Percentiles rank a stretch among this genome's conserved stretches.
These are phyloP conservation scores for Mycosarcoma mackinlayi DNA, from an alignment of 1,284 basidiomycete species.

Conservation along the genomic window DNA sequence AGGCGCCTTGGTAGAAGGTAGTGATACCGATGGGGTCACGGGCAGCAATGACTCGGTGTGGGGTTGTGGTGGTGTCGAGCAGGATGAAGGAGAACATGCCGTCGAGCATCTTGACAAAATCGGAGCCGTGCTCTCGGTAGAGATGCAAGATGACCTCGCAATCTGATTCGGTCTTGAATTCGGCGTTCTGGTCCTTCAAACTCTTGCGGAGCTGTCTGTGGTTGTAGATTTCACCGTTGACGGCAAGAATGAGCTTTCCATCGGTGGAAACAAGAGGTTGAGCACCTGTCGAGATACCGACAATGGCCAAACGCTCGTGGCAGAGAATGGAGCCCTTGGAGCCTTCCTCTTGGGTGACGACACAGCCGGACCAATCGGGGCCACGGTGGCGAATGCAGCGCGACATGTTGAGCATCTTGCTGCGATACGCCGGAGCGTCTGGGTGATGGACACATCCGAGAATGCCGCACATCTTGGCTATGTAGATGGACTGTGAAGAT, in stretches of 20 bases:
- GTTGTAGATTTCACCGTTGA: constrained; percentile 99
- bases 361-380: constrained; percentile 68
- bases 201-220: constrained; percentile 83
- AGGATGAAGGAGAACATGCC: constrained; percentile 99
- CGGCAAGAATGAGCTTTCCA: constrained; percentile 84
- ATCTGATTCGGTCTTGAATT: constrained; percentile 97
- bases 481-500: neutral
- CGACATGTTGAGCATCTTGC: constrained; percentile 66
- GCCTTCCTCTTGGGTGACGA: constrained; percentile 57
- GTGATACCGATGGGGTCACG: constrained; percentile 98
- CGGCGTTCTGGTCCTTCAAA: constrained; percentile 74
- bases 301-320: constrained; percentile 81
- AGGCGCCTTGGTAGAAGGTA: constrained; percentile 96
- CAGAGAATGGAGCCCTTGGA: constrained; percentile 67
- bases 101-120: constrained; percentile 76
- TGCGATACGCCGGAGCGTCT: constrained; percentile 63
- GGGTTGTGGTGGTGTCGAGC: constrained; percentile 89
- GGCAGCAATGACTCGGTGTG: constrained; percentile 90
- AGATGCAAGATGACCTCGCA: constrained; percentile 90
- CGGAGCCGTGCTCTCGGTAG: constrained; percentile 68
- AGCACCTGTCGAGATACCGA: constrained; percentile 97
- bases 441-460: constrained; percentile 66
- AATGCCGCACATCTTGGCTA: constrained; percentile 63
- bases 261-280: constrained; percentile 92
- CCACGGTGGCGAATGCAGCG: constrained; percentile 68